A percentile compares a stretch with the other conserved stretches of the same genome.
Evolutionary conservation across 1,139 yeast species (phyloP).

Genomic region (Lodderomyces metapsilosis): DNA sequence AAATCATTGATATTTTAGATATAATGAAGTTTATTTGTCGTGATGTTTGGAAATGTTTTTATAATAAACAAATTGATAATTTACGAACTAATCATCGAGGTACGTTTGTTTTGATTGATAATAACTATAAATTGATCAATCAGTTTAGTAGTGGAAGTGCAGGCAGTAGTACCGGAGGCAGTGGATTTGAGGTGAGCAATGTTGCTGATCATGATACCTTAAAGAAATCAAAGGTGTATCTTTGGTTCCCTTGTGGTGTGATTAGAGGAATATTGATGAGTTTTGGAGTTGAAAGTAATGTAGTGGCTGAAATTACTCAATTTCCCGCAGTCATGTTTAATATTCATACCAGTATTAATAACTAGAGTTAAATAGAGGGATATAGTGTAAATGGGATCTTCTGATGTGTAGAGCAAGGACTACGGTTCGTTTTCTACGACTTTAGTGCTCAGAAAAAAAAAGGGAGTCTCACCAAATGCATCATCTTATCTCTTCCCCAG

Average conservation of each 20-base stretch:
- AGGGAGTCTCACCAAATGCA: background rate
- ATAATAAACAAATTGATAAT: constrained; percentile 86
- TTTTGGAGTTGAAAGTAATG: constrained; percentile 66
- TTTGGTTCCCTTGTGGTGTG: constrained; percentile 83
- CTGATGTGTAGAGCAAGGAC: too few relatives aligned
- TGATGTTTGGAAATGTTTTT: constrained; percentile 82
- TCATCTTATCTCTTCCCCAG: background rate
- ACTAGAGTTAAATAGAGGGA: constrained; percentile 9
- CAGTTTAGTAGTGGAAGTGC: constrained; percentile 46
- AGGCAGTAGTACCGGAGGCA: background rate
- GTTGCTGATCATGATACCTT: constrained; percentile 39
- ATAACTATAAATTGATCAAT: constrained; percentile 53
- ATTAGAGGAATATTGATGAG: constrained; percentile 76
- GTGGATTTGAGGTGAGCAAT: too few relatives aligned
- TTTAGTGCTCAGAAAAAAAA: too few relatives aligned
- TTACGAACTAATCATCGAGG: constrained; percentile 89
- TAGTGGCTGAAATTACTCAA: constrained; percentile 63
- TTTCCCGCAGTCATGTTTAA: constrained; percentile 72
- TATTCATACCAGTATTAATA: constrained; percentile 53
- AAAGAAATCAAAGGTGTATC: constrained; percentile 50
- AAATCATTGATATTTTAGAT: constrained; percentile 63
- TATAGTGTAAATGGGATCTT: background rate
- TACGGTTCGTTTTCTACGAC: too few relatives aligned
- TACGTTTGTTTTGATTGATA: constrained; percentile 76
- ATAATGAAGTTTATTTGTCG: constrained; percentile 90